phyloP scores from a whole-genome alignment of 495 filamentous ascomycete species.

The Amorphotheca resinae region DNA sequence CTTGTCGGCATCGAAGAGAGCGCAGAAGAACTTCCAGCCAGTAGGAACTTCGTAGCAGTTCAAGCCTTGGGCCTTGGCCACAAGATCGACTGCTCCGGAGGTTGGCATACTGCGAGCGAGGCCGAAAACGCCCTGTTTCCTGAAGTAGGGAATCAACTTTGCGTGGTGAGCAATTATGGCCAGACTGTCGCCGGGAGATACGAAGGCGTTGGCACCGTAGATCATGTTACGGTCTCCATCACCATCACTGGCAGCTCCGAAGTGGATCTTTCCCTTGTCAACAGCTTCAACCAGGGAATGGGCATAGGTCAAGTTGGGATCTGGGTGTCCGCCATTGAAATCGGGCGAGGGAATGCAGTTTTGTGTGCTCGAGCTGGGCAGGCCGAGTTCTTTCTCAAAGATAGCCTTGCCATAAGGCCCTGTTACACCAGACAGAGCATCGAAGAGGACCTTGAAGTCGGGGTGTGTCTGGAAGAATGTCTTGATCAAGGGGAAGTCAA shows the following conservation, averaged over 20 bases:
- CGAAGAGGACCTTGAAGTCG: slow-evolving; percentile 95
- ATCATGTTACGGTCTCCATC: slow-evolving; percentile 99
- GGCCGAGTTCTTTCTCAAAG: slow-evolving; percentile 84
- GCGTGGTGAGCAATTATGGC: slow-evolving; percentile 97
- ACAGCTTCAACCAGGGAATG: slow-evolving; percentile 90
- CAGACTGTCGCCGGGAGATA: slow-evolving; percentile 91
- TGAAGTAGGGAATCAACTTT: slow-evolving; percentile 90
- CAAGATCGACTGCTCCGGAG: slow-evolving; percentile 85
- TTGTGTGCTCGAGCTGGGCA: slow-evolving; percentile 64
- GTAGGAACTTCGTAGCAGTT: slow-evolving; percentile 94
- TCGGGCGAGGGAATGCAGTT: slow-evolving; percentile 88
- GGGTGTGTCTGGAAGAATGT: slow-evolving; percentile 71
- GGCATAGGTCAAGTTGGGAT: slow-evolving; percentile 97
- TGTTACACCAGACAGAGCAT: slow-evolving; percentile 88
- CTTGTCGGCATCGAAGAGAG: slow-evolving; percentile 91
- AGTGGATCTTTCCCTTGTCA: slow-evolving; percentile 82
- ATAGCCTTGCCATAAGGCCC: slow-evolving; percentile 90
- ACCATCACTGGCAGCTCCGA: slow-evolving; percentile 91
- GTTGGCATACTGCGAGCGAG: slow-evolving; percentile 96
- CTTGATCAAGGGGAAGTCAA: slow-evolving; percentile 93
- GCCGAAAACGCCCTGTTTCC: slow-evolving; percentile 89
- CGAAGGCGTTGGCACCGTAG: slow-evolving; percentile 90
- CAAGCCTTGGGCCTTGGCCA: slow-evolving; percentile 86
- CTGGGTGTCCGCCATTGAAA: slow-evolving; percentile 93
- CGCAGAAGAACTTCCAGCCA: slow-evolving; percentile 99